Base-by-base conservation (phyloP, 371 early-diverging fungal species). In the Rhizopus delemar region DNA sequence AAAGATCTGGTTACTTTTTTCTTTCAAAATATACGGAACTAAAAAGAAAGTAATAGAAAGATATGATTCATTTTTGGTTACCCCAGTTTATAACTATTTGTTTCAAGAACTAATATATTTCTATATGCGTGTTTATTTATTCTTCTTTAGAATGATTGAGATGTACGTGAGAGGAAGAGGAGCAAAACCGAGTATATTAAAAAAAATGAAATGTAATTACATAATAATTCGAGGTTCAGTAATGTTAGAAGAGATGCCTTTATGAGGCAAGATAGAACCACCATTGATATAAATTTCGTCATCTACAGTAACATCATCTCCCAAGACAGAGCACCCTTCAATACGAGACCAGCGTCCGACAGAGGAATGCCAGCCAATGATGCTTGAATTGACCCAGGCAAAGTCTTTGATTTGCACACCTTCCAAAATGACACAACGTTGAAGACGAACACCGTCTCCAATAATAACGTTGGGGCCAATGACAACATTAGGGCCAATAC, bases 281-380 rank as follows among this genome's bases (percentile, higher is more conserved):
- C 97, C 97, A 75, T 97, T 97, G 65, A 96, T 80, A 70, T 92
- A 97, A 43, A 97, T 77, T 70, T 93, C 97, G 72, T 97, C 96
- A 53, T 81, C 80, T 49, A 97, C 84, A 39, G 90, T 90, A 29
- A 97, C 97, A 74, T 97, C 96, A 57, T 97, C 97, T 46, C 97
- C 97, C 62, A 96, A 75, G 9, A 97, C 97, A 4, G 94, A 89
- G 35, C 89, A 90, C 13, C 94, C 94, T 71, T 97, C 97, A 61
- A 96, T 74, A 34, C 97, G 88, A 11, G 94, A 83, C 98, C 96
- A 97, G 56, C 90, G 85, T 6, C 97, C 98, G 22, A 98, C 83
- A 28, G 89, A 90, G 38, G 94, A 93, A 76, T 94, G 88, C 98
- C 98, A 98, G 56, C 99, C 99, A 36, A 99, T 85, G 65, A 99